Evolutionary conservation across 352 stramenopile species (phyloP).

Genomic region (Halophytophthora polymorphica): DNA sequence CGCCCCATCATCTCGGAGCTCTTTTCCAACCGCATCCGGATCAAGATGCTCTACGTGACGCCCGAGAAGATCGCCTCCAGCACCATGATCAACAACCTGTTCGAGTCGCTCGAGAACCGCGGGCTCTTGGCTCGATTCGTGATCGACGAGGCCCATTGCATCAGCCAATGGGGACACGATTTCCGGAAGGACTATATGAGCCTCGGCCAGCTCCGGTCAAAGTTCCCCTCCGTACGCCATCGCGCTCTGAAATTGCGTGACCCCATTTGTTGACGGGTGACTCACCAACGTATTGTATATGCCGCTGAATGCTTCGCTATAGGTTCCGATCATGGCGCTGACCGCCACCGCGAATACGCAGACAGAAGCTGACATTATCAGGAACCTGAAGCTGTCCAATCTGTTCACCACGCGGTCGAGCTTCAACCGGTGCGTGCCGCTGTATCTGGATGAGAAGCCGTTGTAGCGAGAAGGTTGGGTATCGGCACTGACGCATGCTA

Average conservation of each 20-base stretch:
- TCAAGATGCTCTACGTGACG: constrained; percentile 99
- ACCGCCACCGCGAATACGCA: constrained; percentile 86
- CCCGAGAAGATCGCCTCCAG: constrained; percentile 95
- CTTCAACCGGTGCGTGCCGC: constrained; percentile 67
- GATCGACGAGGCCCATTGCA: constrained; percentile 96
- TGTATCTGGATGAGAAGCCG: no score
- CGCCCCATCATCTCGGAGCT: constrained; percentile 86
- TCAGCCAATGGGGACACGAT: constrained; percentile 98
- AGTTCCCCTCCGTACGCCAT: constrained; percentile 89
- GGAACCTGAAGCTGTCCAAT: constrained; percentile 65
- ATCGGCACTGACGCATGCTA: constrained; percentile 9
- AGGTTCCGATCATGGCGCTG: constrained; percentile 87
- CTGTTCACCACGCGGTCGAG: constrained; percentile 82
- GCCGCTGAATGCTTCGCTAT: neutral
- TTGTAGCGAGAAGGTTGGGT: neutral
- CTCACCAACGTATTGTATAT: neutral
- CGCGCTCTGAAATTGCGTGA: neutral
- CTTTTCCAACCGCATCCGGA: constrained; percentile 74
- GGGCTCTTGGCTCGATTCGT: constrained; percentile 95
- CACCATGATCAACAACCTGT: constrained; percentile 85
- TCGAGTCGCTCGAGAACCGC: constrained; percentile 69
- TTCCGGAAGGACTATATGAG: constrained; percentile 99
- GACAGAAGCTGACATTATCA: constrained; percentile 81
- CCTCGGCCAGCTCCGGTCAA: constrained; percentile 86
- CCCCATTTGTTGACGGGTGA: neutral